Conservation (phyloP, 306 rosid species). For the Fragaria ananassa region DNA sequence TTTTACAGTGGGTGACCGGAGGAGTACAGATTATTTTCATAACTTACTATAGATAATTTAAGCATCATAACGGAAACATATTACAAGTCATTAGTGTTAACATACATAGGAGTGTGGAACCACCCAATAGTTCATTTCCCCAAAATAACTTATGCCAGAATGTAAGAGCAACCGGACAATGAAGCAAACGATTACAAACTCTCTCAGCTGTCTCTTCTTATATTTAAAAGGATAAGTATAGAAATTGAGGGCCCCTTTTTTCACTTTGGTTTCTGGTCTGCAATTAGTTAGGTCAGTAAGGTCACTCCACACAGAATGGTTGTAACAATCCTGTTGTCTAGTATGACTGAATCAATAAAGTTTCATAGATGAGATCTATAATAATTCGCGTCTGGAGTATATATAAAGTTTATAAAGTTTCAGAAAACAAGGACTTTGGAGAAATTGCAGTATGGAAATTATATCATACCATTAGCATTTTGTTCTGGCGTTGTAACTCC, state of each 20-base stretch:
- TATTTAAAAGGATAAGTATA: neutral
- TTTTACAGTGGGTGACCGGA: neutral
- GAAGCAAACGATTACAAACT: neutral
- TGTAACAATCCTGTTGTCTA: neutral
- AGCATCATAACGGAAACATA: neutral
- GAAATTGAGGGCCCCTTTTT: neutral
- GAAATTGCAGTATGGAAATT: constrained; percentile 22
- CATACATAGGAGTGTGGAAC: neutral
- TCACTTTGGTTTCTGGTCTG: neutral
- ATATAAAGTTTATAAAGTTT: neutral
- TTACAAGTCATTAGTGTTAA: neutral
- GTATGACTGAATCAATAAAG: neutral
- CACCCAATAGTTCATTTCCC: neutral
- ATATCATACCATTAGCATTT: constrained; percentile 76
- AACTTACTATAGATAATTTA: neutral
- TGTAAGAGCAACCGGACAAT: neutral
- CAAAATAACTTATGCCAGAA: neutral
- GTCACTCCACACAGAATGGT: neutral
- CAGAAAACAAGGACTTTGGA: constrained; percentile 18
- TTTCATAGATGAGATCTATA: neutral
- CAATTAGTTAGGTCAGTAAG: neutral
- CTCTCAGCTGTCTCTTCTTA: neutral
- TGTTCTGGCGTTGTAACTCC: constrained; percentile 95
- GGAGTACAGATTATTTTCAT: neutral
- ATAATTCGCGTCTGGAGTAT: constrained; percentile 13